phyloP scores from a whole-genome alignment of 108 stramenopile genomes.

The Ochromonas danica region DNA sequence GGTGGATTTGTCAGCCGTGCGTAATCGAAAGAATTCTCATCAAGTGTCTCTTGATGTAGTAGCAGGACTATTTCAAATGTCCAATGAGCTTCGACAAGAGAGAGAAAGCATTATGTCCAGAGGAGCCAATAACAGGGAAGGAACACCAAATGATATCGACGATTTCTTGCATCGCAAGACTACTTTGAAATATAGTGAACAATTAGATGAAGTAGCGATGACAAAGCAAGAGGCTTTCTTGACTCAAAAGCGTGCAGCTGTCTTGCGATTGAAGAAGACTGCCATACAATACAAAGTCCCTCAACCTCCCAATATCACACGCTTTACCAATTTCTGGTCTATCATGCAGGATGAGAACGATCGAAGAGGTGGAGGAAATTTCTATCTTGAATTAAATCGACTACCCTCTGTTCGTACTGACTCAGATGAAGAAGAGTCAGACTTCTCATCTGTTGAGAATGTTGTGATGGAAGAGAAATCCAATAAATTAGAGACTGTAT shows the following conservation, averaged over 20 bases:
- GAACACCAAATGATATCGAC: constrained; percentile 15
- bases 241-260: constrained; percentile 13
- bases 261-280: constrained; percentile 10
- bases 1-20: constrained; percentile 13
- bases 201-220: constrained; percentile 16
- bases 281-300: constrained; percentile 15
- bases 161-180: constrained; percentile 15
- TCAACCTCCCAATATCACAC: constrained; percentile 15
- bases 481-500: constrained; percentile 17
- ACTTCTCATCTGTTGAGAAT: constrained; percentile 16
- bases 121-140: constrained; percentile 14
- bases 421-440: constrained; percentile 15
- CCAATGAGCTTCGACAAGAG: constrained; percentile 14
- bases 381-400: constrained; percentile 17
- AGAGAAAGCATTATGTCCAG: constrained; percentile 15
- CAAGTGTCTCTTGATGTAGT: constrained; percentile 15
- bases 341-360: constrained; percentile 15
- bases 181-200: constrained; percentile 17
- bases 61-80: constrained; percentile 16
- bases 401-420: constrained; percentile 14
- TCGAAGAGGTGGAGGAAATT: constrained; percentile 15
- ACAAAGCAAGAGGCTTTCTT: constrained; percentile 15
- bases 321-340: constrained; percentile 15
- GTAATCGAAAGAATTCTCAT: constrained; percentile 10
- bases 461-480: constrained; percentile 15